Evolutionary conservation across 1,284 basidiomycete genomes (phyloP), one percentile per base, ranked within the genome.

Genomic region (Athelia sp.): DNA sequence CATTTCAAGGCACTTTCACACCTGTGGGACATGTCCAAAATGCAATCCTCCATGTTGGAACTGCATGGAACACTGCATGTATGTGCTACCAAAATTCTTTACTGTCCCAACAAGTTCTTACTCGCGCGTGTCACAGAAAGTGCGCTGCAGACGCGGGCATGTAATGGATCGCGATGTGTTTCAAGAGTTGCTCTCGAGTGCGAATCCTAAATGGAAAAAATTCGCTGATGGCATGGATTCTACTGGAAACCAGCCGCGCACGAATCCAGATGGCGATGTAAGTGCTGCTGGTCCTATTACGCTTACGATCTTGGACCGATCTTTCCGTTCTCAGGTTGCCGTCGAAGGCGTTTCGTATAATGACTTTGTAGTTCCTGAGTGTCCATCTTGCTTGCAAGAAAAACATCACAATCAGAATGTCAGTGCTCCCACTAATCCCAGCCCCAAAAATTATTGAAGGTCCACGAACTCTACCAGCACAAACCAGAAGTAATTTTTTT

Each of bases 181-280:
- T 61, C 94, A 98, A 63, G 75, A 81, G 29, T 74, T 78, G 65
- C 70, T 97, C 22, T 83, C 85, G 4, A 60, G 61, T 2, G 69
- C 82, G 19, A 97, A 97, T 64, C 93, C 92, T 0, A 68, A 73
- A 40, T 96, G 93, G 93, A 81, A 81, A 48, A 72, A 73, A 11
- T 90, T 83, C 58, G 74, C 79, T 4, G 78, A 82, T 47, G 79
- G 88, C 51, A 69, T 90, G 35, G 85, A 87, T 60, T 67, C 72
- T 31, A 81, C 79, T 0, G 83, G 84, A 1, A 68, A 69, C 18
- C 75, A 79, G 52, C 86, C 81, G 1, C 76, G 89, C 50, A 93
- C 90, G 14, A 96, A 96, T 62, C 93, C 93, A 4, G 94, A 95
- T 59, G 93, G 93, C 61, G 93, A 95, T 70, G 92, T 90, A 56